Conservation (phyloP, 2,329 filamentous ascomycete genomes). For the Trichoderma sp. region DNA sequence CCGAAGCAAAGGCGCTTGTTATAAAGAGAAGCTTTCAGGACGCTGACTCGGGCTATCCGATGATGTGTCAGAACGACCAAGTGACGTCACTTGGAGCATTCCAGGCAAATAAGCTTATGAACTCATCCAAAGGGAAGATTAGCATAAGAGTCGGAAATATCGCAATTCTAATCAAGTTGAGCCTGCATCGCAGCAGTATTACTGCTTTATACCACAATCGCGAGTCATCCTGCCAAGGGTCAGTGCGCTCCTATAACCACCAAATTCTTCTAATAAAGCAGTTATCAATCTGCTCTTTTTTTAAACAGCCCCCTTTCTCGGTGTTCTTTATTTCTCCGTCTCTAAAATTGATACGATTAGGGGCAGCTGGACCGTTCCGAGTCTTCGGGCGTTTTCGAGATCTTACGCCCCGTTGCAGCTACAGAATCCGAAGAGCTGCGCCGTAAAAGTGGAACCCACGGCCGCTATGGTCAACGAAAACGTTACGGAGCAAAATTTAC, state of each 20-base stretch:
- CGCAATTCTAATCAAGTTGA: not conserved
- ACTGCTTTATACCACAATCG: not conserved
- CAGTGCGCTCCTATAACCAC: not conserved
- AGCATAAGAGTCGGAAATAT: not conserved
- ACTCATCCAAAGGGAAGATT: not conserved
- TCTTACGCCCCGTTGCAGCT: not conserved
- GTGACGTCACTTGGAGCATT: not conserved
- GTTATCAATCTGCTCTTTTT: not conserved
- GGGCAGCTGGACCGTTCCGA: not conserved
- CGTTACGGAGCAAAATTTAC: not conserved
- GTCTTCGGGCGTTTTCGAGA: not conserved
- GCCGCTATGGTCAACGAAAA: not conserved
- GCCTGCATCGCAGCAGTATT: not conserved
- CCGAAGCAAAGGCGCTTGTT: not conserved
- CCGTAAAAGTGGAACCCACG: not conserved
- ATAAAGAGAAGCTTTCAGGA: not conserved
- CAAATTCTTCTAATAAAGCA: not conserved
- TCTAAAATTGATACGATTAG: not conserved
- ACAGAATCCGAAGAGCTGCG: not conserved
- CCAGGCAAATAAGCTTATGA: not conserved
- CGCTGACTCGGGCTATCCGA: not conserved
- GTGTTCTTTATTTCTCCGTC: not conserved
- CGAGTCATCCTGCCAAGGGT: not conserved
- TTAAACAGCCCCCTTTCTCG: not conserved
- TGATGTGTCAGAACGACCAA: not conserved